Evolutionary conservation across 2,329 filamentous ascomycete species (phyloP), one percentile per base, ranked within the genome.

Genomic region (Exophiala sp.): DNA sequence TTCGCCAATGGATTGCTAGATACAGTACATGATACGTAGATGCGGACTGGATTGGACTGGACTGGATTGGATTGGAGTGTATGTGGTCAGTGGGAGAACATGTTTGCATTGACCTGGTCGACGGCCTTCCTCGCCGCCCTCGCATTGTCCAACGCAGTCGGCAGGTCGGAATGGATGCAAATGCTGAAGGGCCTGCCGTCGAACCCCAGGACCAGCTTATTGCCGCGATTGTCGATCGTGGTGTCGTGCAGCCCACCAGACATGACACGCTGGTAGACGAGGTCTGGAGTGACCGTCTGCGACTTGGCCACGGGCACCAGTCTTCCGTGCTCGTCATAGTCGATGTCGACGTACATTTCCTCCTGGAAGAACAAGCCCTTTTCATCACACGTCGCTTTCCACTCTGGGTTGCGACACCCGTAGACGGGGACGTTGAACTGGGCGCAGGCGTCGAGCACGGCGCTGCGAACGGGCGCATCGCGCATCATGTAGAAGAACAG

Each of bases 311-410:
- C 37, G 14, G 43, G 43, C 2, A 79, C 70, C 35, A 79, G 62
- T 43, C 66, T 75, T 11, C 68, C 70, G 45, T 76, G 70, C 3
- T 63, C 60, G 50, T 68, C 72, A 50, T 78, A 80, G 58, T 78
- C 77, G 10, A 79, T 75, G 64, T 80, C 77, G 0, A 70, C 75
- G 58, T 77, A 78, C 14, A 77, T 53, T 60, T 79, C 77, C 5
- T 75, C 75, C 19, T 72, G 68, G 53, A 79, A 80, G 2, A 70
- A 69, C 29, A 80, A 58, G 0, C 71, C 74, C 45, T 78, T 58
- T 56, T 78, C 75, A 43, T 69, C 69, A 1, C 75, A 75, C 1
- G 75, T 74, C 1, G 76, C 72, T 45, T 73, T 68, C 59, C 79
- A 75, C 60, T 76, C 16, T 69, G 63, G 1, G 76, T 78, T 1